Percentiles rank a stretch among this genome's conserved stretches.
These are phyloP conservation scores for Usnea hakonensis DNA, from an alignment of 495 filamentous ascomycete genomes.

Conservation along the genomic window DNA sequence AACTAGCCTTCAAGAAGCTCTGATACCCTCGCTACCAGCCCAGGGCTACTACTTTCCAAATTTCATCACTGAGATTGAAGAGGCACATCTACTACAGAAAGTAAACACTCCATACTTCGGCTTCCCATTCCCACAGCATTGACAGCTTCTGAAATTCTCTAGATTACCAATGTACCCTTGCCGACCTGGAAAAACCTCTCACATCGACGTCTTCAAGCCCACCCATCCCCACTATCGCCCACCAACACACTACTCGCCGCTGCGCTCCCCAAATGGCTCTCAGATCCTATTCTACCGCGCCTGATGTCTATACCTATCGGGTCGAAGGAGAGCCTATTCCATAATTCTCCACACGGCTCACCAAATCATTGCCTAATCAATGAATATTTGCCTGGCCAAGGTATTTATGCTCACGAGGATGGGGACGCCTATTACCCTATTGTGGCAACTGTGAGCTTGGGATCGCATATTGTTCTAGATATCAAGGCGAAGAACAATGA, in stretches of 20 bases:
- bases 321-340: conserved; percentile 48
- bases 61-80: conserved; percentile 75
- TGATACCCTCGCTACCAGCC: conserved; percentile 52
- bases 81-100: conserved; percentile 61
- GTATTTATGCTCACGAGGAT: conserved; percentile 96
- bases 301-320: conserved; percentile 46
- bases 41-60: conserved; percentile 79
- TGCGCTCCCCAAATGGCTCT: conserved; percentile 71
- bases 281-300: conserved; percentile 59
- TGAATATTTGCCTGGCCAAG: conserved; percentile 79
- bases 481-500: conserved; percentile 55
- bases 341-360: conserved; percentile 56
- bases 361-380: conserved; percentile 95
- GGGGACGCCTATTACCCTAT: conserved; percentile 77
- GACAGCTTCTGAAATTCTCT: background rate
- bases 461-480: conserved; percentile 68
- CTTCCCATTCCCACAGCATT: background rate
- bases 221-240: conserved; percentile 68
- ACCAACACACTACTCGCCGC: conserved; percentile 67
- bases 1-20: conserved; percentile 38
- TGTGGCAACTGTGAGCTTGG: conserved; percentile 84
- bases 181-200: conserved; percentile 79
- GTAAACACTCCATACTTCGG: conserved; percentile 29
- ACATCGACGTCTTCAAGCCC: conserved; percentile 82
- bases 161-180: conserved; percentile 52